Conservation (phyloP, 208 protist species). For the Wallacemonas collosoma region DNA sequence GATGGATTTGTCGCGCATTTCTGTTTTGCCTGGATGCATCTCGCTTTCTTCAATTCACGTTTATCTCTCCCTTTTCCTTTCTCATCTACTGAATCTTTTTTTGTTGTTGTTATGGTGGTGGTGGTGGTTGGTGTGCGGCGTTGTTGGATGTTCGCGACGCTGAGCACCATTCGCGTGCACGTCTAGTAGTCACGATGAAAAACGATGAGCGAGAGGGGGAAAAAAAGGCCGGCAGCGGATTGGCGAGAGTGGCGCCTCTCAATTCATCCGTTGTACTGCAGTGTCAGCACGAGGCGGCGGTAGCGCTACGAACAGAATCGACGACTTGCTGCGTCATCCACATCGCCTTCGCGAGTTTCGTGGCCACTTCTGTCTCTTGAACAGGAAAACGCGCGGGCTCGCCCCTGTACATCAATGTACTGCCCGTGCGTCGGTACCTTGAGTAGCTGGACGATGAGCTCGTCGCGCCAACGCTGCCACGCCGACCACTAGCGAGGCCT, state of each 20-base stretch:
- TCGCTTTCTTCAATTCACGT: too few species aligned
- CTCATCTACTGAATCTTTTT: too few species aligned
- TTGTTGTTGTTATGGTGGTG: too few species aligned
- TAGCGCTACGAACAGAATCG: constrained; percentile 16
- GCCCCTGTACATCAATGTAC: not conserved
- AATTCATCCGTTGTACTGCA: not conserved
- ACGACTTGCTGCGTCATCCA: constrained; percentile 23
- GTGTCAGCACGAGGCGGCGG: not conserved
- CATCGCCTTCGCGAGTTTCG: constrained; percentile 5
- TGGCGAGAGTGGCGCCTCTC: too few species aligned
- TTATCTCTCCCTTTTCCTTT: too few species aligned
- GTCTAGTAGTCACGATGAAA: not conserved
- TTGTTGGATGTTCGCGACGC: too few species aligned
- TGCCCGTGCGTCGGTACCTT: not conserved
- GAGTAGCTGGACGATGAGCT: not conserved
- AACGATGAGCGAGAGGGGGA: not conserved
- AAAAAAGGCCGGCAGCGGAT: too few species aligned
- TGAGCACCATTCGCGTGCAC: too few species aligned
- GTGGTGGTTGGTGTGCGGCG: too few species aligned
- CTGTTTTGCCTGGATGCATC: too few species aligned
- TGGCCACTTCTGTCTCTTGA: constrained; percentile 10
- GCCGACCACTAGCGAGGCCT: not conserved
- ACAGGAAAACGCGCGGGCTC: constrained; percentile 21
- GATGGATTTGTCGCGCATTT: too few species aligned
- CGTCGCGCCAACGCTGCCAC: constrained; percentile 1